Evolutionary conservation across 208 protist genomes (phyloP).

Genomic region (Trichomonas tenax): DNA sequence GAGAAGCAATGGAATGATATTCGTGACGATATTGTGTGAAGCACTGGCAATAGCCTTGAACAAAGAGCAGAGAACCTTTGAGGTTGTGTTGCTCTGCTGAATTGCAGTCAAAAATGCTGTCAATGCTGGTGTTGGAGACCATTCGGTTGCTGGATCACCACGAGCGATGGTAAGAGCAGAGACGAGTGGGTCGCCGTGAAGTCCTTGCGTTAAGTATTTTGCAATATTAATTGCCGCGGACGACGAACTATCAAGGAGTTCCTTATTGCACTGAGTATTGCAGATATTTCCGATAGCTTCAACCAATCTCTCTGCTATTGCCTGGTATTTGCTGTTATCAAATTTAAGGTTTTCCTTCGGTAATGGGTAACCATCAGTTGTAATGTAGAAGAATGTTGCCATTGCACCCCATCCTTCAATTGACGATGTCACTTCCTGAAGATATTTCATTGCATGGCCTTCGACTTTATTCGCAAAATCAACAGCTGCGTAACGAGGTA

Average conservation of each 20-base stretch:
- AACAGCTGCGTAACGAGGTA: not conserved
- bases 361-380: not conserved
- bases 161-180: not conserved
- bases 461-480: not conserved
- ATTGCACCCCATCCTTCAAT: not conserved
- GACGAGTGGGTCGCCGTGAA: not conserved
- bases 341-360: not conserved
- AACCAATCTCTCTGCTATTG: not conserved
- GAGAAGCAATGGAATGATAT: not conserved
- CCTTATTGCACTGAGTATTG: not conserved
- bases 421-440: not conserved
- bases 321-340: not conserved
- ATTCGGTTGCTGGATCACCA: not conserved
- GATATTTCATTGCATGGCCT: not conserved
- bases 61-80: not conserved
- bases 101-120: not conserved
- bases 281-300: not conserved
- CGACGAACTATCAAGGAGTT: not conserved
- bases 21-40: not conserved
- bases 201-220: not conserved
- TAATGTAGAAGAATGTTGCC: not conserved
- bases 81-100: not conserved
- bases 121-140: not conserved
- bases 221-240: not conserved
- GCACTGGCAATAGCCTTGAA: not conserved